These are phyloP conservation scores for Artemisia argyi DNA, from an alignment of 129 eudicot genomes.

Conservation along the genomic window DNA sequence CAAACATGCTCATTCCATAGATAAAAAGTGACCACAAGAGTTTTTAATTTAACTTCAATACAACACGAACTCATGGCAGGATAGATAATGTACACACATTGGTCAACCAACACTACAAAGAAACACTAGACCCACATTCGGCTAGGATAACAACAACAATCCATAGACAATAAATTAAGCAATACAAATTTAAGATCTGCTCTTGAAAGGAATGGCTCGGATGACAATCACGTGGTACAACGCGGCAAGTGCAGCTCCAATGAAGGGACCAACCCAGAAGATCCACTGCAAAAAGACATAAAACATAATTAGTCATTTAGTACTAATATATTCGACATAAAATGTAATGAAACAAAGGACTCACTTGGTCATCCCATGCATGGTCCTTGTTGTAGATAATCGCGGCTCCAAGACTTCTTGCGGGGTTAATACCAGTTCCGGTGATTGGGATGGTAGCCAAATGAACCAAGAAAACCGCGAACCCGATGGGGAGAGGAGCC, in stretches of 20 bases:
- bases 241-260: conserved; percentile 87
- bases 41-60: conserved; percentile 21
- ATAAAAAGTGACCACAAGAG: conserved; percentile 24
- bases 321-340: background rate
- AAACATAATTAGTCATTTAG: conserved; percentile 1
- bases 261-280: conserved; percentile 93
- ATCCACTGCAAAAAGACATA: conserved; percentile 55
- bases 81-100: conserved; percentile 48
- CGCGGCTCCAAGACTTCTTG: conserved; percentile 94
- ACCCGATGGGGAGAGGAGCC: conserved; percentile 95
- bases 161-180: conserved; percentile 8
- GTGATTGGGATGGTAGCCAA: conserved; percentile 95
- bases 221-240: conserved; percentile 75
- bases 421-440: conserved; percentile 91
- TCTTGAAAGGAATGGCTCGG: conserved; percentile 91
- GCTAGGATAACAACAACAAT: conserved; percentile 14
- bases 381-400: conserved; percentile 76
- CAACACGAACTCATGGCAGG: conserved; percentile 28
- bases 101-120: background rate
- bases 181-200: conserved; percentile 41
- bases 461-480: conserved; percentile 87
- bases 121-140: conserved; percentile 18
- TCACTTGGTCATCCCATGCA: conserved; percentile 92
- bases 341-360: background rate
- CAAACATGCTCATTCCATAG: conserved; percentile 10